Percentiles rank a stretch among this genome's conserved stretches.
Conservation (phyloP, 1,284 basidiomycete species). For the Ceraceosorus guamensis region DNA sequence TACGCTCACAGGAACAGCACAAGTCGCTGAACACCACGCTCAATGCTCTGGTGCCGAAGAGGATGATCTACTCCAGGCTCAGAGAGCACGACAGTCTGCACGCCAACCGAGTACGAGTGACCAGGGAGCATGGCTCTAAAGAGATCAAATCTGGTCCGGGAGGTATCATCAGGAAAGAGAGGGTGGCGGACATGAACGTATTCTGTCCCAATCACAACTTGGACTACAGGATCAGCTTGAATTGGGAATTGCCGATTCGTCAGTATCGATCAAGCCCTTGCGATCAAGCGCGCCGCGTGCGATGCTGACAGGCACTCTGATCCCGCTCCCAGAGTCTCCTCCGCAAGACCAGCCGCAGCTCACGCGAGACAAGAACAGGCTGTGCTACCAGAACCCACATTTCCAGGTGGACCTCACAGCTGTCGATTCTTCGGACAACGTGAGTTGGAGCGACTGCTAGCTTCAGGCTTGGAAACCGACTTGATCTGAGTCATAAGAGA, state of each 20-base stretch:
- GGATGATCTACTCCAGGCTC: slow-evolving; percentile 67
- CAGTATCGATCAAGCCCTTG: background rate
- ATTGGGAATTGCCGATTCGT: slow-evolving; percentile 58
- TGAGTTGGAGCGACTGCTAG: slow-evolving; percentile 18
- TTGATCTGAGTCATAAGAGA: too few relatives aligned
- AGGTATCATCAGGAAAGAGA: slow-evolving; percentile 63
- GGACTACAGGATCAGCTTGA: slow-evolving; percentile 89
- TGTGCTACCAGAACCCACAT: slow-evolving; percentile 87
- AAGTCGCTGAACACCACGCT: slow-evolving; percentile 75
- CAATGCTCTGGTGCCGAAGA: slow-evolving; percentile 59
- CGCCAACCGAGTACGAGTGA: slow-evolving; percentile 62
- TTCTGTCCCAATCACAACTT: slow-evolving; percentile 71
- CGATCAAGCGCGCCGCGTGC: too few relatives aligned
- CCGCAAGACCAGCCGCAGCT: slow-evolving; percentile 26
- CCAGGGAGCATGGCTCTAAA: slow-evolving; percentile 68
- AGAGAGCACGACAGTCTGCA: slow-evolving; percentile 79
- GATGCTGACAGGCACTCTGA: background rate
- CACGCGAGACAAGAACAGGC: slow-evolving; percentile 72
- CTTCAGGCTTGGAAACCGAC: too few relatives aligned
- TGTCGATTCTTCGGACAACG: slow-evolving; percentile 55
- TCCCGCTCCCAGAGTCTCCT: background rate
- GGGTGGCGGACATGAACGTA: slow-evolving; percentile 80
- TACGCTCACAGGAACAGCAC: slow-evolving; percentile 63
- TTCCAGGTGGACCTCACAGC: slow-evolving; percentile 89
- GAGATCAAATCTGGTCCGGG: slow-evolving; percentile 50